Evolutionary conservation across 1,284 basidiomycete species (phyloP).

Genomic region (Cutaneotrichosporon sp.): DNA sequence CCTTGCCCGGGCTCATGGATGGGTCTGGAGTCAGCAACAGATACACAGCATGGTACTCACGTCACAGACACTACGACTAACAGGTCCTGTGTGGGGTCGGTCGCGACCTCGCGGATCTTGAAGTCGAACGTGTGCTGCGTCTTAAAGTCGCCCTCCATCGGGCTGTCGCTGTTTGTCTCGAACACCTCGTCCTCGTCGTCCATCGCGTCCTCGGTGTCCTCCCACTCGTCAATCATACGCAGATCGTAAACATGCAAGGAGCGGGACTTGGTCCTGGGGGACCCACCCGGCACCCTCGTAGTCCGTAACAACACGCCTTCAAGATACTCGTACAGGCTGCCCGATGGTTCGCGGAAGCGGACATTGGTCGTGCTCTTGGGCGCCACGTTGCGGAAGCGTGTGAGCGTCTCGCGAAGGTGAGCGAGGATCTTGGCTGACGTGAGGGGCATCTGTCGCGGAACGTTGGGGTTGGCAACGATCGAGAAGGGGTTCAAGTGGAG

Average conservation of each 20-base stretch:
- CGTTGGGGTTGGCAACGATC: conserved; percentile 20
- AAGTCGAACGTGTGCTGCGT: conserved; percentile 35
- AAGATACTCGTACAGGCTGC: conserved; percentile 51
- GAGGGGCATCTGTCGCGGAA: conserved; percentile 50
- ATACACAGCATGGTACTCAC: conserved; percentile 27
- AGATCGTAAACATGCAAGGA: conserved; percentile 34
- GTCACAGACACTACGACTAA: conserved; percentile 43
- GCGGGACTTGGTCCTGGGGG: conserved; percentile 11
- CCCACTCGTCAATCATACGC: conserved; percentile 30
- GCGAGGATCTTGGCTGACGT: conserved; percentile 40
- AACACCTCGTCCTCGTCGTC: conserved; percentile 15
- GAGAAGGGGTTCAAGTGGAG: conserved; percentile 62
- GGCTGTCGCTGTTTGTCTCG: conserved; percentile 8
- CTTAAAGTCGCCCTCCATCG: conserved; percentile 11
- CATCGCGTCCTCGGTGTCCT: conserved; percentile 19
- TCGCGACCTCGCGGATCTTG: conserved; percentile 48
- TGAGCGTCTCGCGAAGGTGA: conserved; percentile 42
- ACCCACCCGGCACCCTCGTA: conserved; percentile 16
- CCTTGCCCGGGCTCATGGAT: neutral
- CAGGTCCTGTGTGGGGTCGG: conserved; percentile 51
- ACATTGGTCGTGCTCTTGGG: conserved; percentile 27
- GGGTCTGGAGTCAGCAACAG: neutral
- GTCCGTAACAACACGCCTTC: conserved; percentile 47
- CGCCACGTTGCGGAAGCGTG: conserved; percentile 42
- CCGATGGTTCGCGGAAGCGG: conserved; percentile 41